These are phyloP conservation scores for Phalaenopsis equestris DNA, from an alignment of 106 monocot species.

Conservation along the genomic window DNA sequence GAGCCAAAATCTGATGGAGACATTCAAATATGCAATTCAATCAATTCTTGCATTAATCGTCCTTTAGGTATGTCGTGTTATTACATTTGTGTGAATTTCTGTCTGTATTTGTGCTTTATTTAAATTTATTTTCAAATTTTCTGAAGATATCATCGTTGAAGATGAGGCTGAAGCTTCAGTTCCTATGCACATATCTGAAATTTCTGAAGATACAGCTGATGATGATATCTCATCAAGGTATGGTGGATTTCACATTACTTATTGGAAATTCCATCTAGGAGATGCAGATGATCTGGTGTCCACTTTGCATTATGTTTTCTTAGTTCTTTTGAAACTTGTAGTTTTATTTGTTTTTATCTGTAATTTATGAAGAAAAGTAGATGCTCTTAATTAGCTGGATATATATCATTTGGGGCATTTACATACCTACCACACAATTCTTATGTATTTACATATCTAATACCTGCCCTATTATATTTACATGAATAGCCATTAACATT, in stretches of 20 bases:
- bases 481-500: no score
- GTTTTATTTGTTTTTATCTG: not conserved
- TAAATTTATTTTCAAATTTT: slow-evolving; percentile 3
- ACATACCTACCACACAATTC: no score
- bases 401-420: not conserved
- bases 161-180: slow-evolving; percentile 67
- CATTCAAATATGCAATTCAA: slow-evolving; percentile 46
- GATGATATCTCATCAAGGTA: slow-evolving; percentile 91
- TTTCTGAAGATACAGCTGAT: slow-evolving; percentile 70
- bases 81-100: not conserved
- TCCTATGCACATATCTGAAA: slow-evolving; percentile 53
- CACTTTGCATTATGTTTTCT: not conserved
- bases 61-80: slow-evolving; percentile 57
- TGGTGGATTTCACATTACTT: not conserved
- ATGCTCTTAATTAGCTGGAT: not conserved
- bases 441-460: no score
- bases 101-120: not conserved
- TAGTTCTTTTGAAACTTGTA: not conserved
- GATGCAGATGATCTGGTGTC: not conserved
- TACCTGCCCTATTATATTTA: no score
- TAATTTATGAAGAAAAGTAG: not conserved
- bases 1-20: slow-evolving; percentile 70
- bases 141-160: slow-evolving; percentile 50
- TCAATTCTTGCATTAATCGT: slow-evolving; percentile 67
- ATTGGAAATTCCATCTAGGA: not conserved